Conservation (phyloP, 805 yeast species). For the Metschnikowia dekortorum region DNA sequence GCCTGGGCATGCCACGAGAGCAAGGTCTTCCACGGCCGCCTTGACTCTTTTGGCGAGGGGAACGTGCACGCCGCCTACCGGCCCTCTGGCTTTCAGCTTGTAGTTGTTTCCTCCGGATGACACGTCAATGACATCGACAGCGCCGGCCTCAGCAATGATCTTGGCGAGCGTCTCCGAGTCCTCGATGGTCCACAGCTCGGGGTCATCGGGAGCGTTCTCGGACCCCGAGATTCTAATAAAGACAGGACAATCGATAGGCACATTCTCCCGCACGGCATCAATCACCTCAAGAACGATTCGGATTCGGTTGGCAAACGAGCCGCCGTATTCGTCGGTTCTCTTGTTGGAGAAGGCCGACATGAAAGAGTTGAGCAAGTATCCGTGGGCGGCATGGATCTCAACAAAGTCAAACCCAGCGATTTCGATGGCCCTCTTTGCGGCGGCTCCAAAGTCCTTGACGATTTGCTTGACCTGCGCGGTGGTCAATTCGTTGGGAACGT, state of each 20-base stretch:
- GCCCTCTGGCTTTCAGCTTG: conserved; percentile 8
- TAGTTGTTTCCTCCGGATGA: conserved; percentile 50
- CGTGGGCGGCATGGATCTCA: conserved; percentile 41
- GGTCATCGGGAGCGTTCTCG: conserved; percentile 36
- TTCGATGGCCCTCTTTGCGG: conserved; percentile 16
- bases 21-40: conserved; percentile 38
- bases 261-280: conserved; percentile 39
- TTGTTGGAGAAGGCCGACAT: conserved; percentile 30
- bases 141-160: conserved; percentile 36
- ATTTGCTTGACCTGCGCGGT: conserved; percentile 9
- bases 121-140: conserved; percentile 49
- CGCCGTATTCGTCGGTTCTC: conserved; percentile 44
- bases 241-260: conserved; percentile 39
- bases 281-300: conserved; percentile 43
- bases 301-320: conserved; percentile 40
- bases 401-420: conserved; percentile 38
- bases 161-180: conserved; percentile 42
- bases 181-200: conserved; percentile 39
- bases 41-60: conserved; percentile 39
- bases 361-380: conserved; percentile 40
- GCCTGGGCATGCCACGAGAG: conserved; percentile 47
- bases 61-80: background rate
- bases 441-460: conserved; percentile 7
- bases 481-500: conserved; percentile 23
- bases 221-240: conserved; percentile 46